Base-by-base conservation (phyloP, 2,329 filamentous ascomycete genomes). In the Acrocalymma vagum region DNA sequence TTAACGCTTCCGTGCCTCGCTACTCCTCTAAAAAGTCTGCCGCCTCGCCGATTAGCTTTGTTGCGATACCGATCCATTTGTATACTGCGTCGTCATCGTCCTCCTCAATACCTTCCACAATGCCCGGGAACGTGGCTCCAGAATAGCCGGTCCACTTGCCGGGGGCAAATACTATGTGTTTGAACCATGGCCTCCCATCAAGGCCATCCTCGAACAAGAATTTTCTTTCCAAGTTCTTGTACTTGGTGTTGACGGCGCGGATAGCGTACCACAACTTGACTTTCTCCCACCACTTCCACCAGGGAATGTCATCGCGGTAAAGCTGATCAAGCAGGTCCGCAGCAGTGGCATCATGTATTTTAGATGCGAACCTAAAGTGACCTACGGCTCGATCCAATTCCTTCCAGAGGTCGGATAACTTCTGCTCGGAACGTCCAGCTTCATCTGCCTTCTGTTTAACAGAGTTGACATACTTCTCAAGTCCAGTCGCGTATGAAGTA, bases 101-200 rank as follows among this genome's bases (percentile, higher is more conserved):
- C 29, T 73, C 77, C 18, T 84, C 80, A 30, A 86, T 72, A 35
- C 77, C 80, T 63, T 86, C 83, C 5, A 84, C 78, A n/a, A 86
- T 67, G 1, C 83, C 82, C 2, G 84, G 83, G 55, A 82, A 86
- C 7, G 83, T 84, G 4, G 80, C 83, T 3, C 91, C 92, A 0
- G 90, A 77, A 69, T 96, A 96, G 0, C 92, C 92, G 0, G 90
- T 96, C 90, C 91, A 95, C 31, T 93, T 68, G 0, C 92, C 92
- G 0, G 92, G 92, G 1, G 92, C 92, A 70, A 95, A 96, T 1
- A 96, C 87, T 3, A 96, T 87, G 61, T 96, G 93, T 74, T 96
- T 96, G 75, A 93, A 97, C 91, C 91, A 96, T 16, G 76, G 75
- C 45, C 93, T 77, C 1, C 84, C 83, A 65, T 96, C 92, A 14